Base-by-base conservation (phyloP, 2,329 filamentous ascomycete species). In the Aureobasidium sp. region DNA sequence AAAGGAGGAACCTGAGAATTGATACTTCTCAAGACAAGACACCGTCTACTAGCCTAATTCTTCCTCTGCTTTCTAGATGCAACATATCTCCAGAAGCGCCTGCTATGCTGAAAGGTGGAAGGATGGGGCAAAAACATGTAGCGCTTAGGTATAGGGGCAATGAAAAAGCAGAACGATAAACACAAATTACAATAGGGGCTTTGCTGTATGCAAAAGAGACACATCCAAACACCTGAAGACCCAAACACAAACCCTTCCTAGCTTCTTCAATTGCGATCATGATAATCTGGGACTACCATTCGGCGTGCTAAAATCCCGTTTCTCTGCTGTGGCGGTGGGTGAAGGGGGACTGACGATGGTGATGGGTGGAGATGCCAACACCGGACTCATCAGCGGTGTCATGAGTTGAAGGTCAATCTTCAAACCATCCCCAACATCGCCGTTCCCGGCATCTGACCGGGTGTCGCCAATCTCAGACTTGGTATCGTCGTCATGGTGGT, bases 271-370 rank as follows among this genome's bases (percentile, higher is more conserved):
- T 34, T 34, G 6, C 11, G 47, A 31, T 51, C n/a, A 55, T 12
- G 51, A 55, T 20, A 55, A 55, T 25, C 51, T 42, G 17, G 51
- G 51, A 42, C 51, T 55, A 2, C 51, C 51, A n/a, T 29, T 31
- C 14, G 55, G 55, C 14, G 41, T 39, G 42, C 42, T 47, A n/a
- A 48, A 12, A 39, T 58, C 55, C 7, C 57, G 36, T 45, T 34
- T 49, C 45, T 51, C 57, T 31, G 27, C 44, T 15, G 44, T 60
- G 2, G 22, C 22, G 22, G 69, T 70, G 7, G 71, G 71, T 34
- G 66, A 68, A 14, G 71, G 71, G 44, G 71, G 71, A 25, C 71
- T 69, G 22, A 73, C 66, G 14, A 69, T 63, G 27, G 67, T 69
- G 29, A 67, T 65, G 3, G 67, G 67, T 48, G 67, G 63, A 42